These are phyloP conservation scores for Xeromyces bisporus DNA, from an alignment of 495 filamentous ascomycete species.

Conservation along the genomic window DNA sequence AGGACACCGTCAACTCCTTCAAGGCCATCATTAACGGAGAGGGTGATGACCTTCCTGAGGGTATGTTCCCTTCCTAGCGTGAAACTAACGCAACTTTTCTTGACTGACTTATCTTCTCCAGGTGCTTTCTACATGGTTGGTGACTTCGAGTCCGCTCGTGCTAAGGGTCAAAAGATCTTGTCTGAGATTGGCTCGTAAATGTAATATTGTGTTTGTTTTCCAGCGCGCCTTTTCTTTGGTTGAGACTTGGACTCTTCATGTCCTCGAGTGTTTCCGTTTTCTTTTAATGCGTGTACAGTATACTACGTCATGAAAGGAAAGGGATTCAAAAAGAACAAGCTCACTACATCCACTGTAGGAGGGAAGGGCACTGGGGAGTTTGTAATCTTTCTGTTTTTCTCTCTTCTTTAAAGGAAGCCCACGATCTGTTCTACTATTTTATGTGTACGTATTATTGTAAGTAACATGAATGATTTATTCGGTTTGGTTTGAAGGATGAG, in stretches of 20 bases:
- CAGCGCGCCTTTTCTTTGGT: conserved; percentile 14
- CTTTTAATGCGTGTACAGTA: conserved; percentile 31
- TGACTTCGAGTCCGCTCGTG: conserved; percentile 78
- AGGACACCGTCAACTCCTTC: conserved; percentile 95
- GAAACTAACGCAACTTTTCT: not conserved
- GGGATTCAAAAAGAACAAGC: conserved; percentile 20
- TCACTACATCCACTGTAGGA: not conserved
- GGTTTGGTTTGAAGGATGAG: not conserved
- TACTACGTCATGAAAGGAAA: conserved; percentile 27
- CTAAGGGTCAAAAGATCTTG: conserved; percentile 99
- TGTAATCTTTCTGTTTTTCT: no score
- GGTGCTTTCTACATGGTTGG: conserved; percentile 97
- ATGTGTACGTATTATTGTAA: conserved; percentile 2
- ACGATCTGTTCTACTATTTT: conserved; percentile 1
- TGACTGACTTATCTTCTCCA: conserved; percentile 7
- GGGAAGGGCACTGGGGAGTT: not conserved
- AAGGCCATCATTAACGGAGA: conserved; percentile 94
- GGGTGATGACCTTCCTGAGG: conserved; percentile 88
- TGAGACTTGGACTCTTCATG: conserved; percentile 4
- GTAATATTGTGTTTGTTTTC: conserved; percentile 23
- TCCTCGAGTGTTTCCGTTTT: conserved; percentile 18
- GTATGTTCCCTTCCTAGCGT: conserved; percentile 17
- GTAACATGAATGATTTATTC: conserved; percentile 1
- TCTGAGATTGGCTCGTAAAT: conserved; percentile 70
- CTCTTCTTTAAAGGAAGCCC: not conserved